phyloP scores from a whole-genome alignment of 2,329 filamentous ascomycete genomes.

The Hymenoscyphus infarciens region DNA sequence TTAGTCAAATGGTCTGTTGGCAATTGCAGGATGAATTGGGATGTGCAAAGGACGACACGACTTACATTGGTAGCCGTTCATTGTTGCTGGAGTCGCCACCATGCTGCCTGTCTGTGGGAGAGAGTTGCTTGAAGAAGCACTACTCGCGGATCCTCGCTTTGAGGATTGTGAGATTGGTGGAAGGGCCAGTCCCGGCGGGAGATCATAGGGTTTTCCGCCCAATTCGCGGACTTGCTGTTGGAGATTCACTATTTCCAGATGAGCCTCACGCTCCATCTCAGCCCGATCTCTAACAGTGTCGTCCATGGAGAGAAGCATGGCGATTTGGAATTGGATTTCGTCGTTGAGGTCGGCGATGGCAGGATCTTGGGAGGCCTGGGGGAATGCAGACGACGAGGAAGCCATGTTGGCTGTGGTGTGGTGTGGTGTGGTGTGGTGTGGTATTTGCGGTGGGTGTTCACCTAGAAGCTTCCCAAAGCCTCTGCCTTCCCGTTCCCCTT shows the following conservation, averaged over 20 bases:
- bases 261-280: constrained; percentile 27
- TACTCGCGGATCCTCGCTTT: not conserved
- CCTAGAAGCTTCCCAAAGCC: not conserved
- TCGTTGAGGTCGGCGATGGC: constrained; percentile 34
- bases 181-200: not conserved
- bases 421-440: too few relatives aligned
- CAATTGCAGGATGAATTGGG: constrained; percentile 10
- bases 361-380: not conserved
- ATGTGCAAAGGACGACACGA: not conserved
- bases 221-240: constrained; percentile 1
- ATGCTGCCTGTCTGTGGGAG: not conserved
- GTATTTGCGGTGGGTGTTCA: not conserved
- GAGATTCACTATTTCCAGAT: constrained; percentile 25
- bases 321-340: constrained; percentile 43
- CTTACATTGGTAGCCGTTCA: constrained; percentile 8
- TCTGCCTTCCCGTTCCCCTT: too few relatives aligned
- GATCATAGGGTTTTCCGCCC: not conserved
- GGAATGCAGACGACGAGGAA: not conserved
- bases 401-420: not conserved
- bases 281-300: constrained; percentile 29
- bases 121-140: not conserved
- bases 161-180: constrained; percentile 6
- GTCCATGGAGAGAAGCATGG: constrained; percentile 43
- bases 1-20: constrained; percentile 9
- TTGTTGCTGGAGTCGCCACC: not conserved